Base-by-base conservation (phyloP, 2,329 filamentous ascomycete genomes). In the Fusarium albidum region DNA sequence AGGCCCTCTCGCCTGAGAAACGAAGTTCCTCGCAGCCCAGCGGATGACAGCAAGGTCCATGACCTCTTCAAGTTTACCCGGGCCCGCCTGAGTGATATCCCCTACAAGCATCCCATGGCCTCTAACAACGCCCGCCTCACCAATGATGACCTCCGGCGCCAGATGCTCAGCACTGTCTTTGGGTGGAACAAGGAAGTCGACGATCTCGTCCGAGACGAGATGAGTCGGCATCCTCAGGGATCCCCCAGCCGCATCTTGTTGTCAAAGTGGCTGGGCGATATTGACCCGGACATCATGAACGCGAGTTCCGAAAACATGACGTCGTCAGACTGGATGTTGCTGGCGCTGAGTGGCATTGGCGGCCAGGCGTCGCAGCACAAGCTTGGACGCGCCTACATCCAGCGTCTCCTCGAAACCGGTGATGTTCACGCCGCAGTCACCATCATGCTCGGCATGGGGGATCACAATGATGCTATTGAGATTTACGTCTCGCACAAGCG, bases 141-240 rank as follows among this genome's bases (percentile, higher is more conserved):
- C 4, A 88, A 87, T 55, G 89, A 97, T 63, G 88, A 96, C 62
- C 81, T 97, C 37, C 87, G 94, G 40, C 83, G 83, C 39, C 93
- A 97, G 72, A 97, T 99, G 93, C 82, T 99, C 5, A 91, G 83
- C 63, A 89, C 93, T 6, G 92, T 99, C 3, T 99, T 99, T 72
- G 95, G 95, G 4, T 99, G 95, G 93, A 88, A 94, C 45, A 87
- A 88, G 49, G 91, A 96, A 64, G 87, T 94, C 33, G 83, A 92
- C 38, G 87, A 88, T 37, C 75, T 99, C 41, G 85, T 99, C 47
- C 84, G 87, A 9, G 93, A 98, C 70, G 95, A 99, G 72, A 80
- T 96, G 77, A 82, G 80, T 55, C 83, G 88, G 15, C 91, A 96
- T 68, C 80, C 85, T 2, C 73, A 81, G 4, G 89, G 90, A 7